Conservation (phyloP, 768 basidiomycete genomes). For the Lentinula raphanica region DNA sequence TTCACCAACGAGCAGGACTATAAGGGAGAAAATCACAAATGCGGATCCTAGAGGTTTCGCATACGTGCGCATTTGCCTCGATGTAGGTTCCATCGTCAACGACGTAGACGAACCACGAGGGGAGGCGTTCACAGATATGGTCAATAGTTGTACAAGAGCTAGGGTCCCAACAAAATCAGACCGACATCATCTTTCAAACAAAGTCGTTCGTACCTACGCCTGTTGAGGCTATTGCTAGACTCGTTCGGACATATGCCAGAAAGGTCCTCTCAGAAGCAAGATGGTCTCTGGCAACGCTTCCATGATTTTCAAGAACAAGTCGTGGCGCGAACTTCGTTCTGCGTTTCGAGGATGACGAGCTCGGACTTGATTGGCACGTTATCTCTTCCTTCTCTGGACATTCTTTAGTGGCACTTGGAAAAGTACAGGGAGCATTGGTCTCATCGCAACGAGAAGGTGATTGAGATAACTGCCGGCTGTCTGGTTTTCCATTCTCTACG, state of each 20-base stretch:
- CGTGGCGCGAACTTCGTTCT: background rate
- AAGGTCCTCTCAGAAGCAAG: conserved; percentile 61
- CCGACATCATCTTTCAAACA: too few species aligned
- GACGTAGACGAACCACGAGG: background rate
- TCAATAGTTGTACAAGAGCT: conserved; percentile 5
- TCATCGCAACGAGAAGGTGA: background rate
- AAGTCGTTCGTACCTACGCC: conserved; percentile 47
- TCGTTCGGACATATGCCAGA: conserved; percentile 61
- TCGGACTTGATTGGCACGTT: background rate
- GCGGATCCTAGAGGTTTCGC: background rate
- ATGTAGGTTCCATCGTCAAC: background rate
- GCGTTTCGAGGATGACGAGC: background rate
- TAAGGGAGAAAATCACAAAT: background rate
- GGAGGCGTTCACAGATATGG: background rate
- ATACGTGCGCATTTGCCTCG: background rate
- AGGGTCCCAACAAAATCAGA: too few species aligned
- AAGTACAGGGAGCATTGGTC: background rate
- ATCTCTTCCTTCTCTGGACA: background rate
- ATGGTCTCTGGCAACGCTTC: conserved; percentile 61
- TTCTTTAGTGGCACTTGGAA: background rate
- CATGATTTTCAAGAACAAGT: conserved; percentile 44
- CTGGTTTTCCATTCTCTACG: background rate
- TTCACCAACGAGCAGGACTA: background rate
- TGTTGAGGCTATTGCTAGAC: conserved; percentile 51
- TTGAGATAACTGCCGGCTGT: background rate